phyloP scores from a whole-genome alignment of 352 stramenopile species.

The Peronospora tabacina region DNA sequence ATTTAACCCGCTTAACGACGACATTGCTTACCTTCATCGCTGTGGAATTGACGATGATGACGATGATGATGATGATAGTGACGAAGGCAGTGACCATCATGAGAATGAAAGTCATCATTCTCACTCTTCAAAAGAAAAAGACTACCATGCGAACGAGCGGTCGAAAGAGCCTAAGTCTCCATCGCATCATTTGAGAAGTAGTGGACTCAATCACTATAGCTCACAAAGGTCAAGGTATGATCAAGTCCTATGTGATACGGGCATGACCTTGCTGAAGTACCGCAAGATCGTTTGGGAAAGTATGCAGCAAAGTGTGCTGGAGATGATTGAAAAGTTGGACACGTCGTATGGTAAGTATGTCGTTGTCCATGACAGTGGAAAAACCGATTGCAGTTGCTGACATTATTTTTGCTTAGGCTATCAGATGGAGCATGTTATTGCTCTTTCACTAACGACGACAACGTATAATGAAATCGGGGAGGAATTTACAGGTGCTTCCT shows the following conservation, averaged over 20 bases:
- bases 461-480: conserved; percentile 78
- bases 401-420: conserved; percentile 36
- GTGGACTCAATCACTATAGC: conserved; percentile 20
- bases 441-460: conserved; percentile 62
- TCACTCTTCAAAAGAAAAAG: conserved; percentile 15
- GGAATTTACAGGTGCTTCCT: conserved; percentile 70
- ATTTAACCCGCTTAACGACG: conserved; percentile 74
- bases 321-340: conserved; percentile 63
- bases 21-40: conserved; percentile 63
- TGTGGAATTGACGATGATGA: conserved; percentile 78
- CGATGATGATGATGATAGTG: conserved; percentile 60
- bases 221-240: conserved; percentile 43
- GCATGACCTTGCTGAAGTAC: conserved; percentile 71
- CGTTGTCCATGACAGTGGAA: background rate
- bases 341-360: conserved; percentile 52
- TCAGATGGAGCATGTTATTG: conserved; percentile 86
- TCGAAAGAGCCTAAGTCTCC: conserved; percentile 20
- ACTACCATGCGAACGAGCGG: conserved; percentile 4
- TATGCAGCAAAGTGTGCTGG: conserved; percentile 73
- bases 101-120: conserved; percentile 28
- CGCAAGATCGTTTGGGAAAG: conserved; percentile 83
- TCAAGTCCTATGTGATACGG: conserved; percentile 65
- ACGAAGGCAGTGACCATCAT: conserved; percentile 41
- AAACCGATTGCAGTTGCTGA: conserved; percentile 5
- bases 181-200: conserved; percentile 32